phyloP scores from a whole-genome alignment of 2,329 filamentous ascomycete species.

The Colletotrichum truncatum region DNA sequence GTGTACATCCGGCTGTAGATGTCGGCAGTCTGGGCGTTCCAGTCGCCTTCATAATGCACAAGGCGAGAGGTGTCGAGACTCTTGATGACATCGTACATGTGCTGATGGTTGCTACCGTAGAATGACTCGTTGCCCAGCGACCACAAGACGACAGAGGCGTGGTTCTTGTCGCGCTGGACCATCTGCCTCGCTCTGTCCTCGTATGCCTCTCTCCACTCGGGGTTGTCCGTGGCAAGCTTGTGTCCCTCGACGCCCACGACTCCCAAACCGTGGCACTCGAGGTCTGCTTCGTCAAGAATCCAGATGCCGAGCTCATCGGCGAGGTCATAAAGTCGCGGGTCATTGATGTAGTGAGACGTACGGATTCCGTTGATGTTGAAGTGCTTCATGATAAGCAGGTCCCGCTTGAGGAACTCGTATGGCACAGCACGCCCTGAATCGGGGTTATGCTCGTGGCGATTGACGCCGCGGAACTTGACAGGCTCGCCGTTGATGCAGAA shows the following conservation, averaged over 20 bases:
- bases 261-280: constrained; percentile 63
- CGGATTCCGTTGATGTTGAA: constrained; percentile 77
- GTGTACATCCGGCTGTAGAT: constrained; percentile 75
- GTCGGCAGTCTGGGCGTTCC: constrained; percentile 65
- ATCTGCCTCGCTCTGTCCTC: constrained; percentile 73
- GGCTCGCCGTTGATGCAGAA: constrained; percentile 72
- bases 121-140: constrained; percentile 78
- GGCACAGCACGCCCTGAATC: constrained; percentile 70
- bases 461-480: constrained; percentile 73
- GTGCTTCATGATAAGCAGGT: constrained; percentile 72
- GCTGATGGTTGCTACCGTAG: constrained; percentile 72
- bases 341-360: constrained; percentile 73
- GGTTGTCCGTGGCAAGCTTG: constrained; percentile 67
- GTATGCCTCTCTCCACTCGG: constrained; percentile 70
- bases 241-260: constrained; percentile 50
- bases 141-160: constrained; percentile 75
- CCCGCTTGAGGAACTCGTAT: constrained; percentile 65
- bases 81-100: constrained; percentile 73
- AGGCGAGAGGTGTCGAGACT: constrained; percentile 63
- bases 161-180: constrained; percentile 67
- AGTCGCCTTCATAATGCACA: constrained; percentile 74
- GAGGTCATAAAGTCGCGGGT: constrained; percentile 67
- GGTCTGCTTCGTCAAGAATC: constrained; percentile 67
- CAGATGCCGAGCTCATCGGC: constrained; percentile 72
- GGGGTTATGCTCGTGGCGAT: constrained; percentile 76